Percentiles rank a stretch among this genome's conserved stretches.
These are phyloP conservation scores for Scleromitrula shiraiana DNA, from an alignment of 2,329 filamentous ascomycete species.

Conservation along the genomic window DNA sequence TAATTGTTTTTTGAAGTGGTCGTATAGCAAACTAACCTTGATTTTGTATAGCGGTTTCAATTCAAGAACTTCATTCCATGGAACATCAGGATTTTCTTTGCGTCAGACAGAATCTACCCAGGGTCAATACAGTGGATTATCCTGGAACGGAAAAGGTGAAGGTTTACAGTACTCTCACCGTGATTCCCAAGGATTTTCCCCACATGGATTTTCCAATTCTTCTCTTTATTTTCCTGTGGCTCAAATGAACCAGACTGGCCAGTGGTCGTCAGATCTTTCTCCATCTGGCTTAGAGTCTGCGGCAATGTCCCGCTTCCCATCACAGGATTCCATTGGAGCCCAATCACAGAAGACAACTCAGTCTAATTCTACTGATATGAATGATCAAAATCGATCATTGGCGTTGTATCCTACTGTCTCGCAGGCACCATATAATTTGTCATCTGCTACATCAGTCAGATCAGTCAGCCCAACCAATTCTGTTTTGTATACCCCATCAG, in stretches of 20 bases:
- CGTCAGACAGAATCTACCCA: conserved; percentile 28
- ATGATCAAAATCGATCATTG: conserved; percentile 25
- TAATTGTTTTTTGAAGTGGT: conserved; percentile 18
- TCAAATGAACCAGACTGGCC: conserved; percentile 20
- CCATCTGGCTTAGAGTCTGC: conserved; percentile 20
- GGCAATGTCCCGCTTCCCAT: conserved; percentile 25
- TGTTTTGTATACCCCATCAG: conserved; percentile 24
- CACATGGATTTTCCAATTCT: conserved; percentile 26
- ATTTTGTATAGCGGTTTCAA: conserved; percentile 25
- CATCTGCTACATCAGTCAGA: conserved; percentile 27
- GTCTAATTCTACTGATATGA: conserved; percentile 19
- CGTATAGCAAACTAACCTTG: conserved; percentile 29
- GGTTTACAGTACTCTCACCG: conserved; percentile 30
- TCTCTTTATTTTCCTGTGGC: conserved; percentile 18
- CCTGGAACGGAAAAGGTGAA: conserved; percentile 26
- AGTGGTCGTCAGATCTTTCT: conserved; percentile 23
- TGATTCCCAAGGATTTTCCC: conserved; percentile 21
- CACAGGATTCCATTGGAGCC: conserved; percentile 25
- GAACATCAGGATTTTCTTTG: conserved; percentile 27
- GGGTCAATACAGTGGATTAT: conserved; percentile 27
- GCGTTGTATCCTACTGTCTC: conserved; percentile 23
- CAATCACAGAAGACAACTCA: conserved; percentile 22
- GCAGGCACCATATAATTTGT: conserved; percentile 27
- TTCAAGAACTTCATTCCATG: conserved; percentile 21
- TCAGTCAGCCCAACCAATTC: conserved; percentile 26